Conservation (phyloP, 108 stramenopile genomes). For the Nitzschia sp. region DNA sequence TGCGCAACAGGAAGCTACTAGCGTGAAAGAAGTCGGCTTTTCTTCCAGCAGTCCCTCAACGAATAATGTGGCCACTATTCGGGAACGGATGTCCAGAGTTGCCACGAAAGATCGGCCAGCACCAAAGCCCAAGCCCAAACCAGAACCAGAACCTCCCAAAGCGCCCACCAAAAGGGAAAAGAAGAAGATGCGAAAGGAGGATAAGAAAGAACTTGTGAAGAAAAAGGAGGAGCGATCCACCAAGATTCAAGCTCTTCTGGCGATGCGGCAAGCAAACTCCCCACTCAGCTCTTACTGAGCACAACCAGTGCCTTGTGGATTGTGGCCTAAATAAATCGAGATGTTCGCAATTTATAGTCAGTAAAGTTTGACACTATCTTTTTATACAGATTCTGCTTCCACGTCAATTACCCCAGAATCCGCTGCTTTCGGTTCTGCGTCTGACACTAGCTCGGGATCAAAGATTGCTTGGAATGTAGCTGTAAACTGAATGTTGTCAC, state of each 20-base stretch:
- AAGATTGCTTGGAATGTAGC: slow-evolving; percentile 67
- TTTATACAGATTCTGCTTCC: slow-evolving; percentile 12
- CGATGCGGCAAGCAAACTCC: neutral
- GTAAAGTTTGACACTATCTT: too few relatives aligned
- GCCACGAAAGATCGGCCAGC: neutral
- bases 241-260: slow-evolving; percentile 5
- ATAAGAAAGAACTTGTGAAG: neutral
- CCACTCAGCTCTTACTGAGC: neutral
- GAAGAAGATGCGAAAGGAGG: neutral
- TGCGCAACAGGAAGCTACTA: neutral
- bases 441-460: slow-evolving; percentile 33
- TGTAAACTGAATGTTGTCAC: slow-evolving; percentile 70
- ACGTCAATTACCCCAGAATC: slow-evolving; percentile 9
- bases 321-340: too few relatives aligned
- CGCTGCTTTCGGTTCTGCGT: neutral
- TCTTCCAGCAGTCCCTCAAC: neutral
- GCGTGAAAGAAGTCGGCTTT: neutral
- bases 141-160: too few relatives aligned
- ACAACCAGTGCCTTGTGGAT: neutral
- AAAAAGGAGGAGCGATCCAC: neutral
- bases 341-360: too few relatives aligned
- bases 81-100: neutral
- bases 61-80: neutral
- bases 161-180: neutral
- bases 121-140: too few relatives aligned